Conservation (phyloP, 305 asterid species). For the Fraxinus sp. region DNA sequence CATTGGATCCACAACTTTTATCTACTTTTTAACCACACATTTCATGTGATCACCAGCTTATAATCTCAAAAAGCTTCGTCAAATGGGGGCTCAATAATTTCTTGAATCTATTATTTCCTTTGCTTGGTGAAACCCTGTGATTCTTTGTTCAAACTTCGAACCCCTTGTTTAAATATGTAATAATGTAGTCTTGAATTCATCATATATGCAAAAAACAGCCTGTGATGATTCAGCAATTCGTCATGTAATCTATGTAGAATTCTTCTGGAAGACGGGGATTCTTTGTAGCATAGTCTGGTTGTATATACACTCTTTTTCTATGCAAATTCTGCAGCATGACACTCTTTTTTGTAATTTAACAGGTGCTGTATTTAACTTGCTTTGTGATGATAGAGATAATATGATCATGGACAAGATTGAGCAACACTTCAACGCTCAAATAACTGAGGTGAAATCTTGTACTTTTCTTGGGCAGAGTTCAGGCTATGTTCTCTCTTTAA, state of each 20-base stretch:
- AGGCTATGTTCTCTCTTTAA: background rate
- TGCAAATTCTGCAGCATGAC: background rate
- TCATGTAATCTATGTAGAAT: background rate
- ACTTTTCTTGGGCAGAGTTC: background rate
- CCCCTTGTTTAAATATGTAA: background rate
- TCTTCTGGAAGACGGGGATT: background rate
- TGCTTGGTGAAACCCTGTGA: background rate
- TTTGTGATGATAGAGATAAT: conserved; percentile 46
- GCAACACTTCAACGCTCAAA: conserved; percentile 50
- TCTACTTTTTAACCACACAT: background rate
- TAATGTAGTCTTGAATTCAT: background rate
- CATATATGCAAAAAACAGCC: background rate
- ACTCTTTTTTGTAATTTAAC: conserved; percentile 15
- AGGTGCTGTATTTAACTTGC: conserved; percentile 90
- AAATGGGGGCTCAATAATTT: background rate
- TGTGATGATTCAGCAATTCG: background rate
- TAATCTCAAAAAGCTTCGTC: background rate
- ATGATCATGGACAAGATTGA: conserved; percentile 65
- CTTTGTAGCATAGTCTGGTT: background rate
- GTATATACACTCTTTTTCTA: background rate
- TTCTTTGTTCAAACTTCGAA: background rate
- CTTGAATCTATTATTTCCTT: background rate
- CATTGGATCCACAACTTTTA: background rate
- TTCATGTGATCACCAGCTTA: background rate
- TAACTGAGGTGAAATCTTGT: conserved; percentile 47